Conservation (phyloP, 1,284 basidiomycete species). For the Rhizoctonia solani region DNA sequence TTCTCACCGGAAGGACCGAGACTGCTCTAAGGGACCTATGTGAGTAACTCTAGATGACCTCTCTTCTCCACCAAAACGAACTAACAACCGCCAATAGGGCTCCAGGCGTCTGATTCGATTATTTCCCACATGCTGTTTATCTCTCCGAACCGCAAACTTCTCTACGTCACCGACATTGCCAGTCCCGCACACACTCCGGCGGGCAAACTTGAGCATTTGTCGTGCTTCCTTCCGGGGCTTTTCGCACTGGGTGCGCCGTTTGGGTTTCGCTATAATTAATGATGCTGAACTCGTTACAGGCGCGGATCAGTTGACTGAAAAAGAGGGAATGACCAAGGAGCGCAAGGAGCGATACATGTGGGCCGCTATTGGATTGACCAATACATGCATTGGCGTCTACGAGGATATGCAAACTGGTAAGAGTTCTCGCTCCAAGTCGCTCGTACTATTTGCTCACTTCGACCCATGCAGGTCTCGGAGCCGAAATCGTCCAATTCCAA, state of each 20-base stretch:
- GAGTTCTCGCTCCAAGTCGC: neutral
- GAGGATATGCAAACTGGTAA: constrained; percentile 24
- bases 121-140: constrained; percentile 61
- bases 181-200: constrained; percentile 47
- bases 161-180: constrained; percentile 68
- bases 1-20: constrained; percentile 65
- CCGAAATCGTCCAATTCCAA: constrained; percentile 55
- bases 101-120: constrained; percentile 27
- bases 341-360: constrained; percentile 56
- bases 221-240: constrained; percentile 79
- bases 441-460: neutral
- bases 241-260: constrained; percentile 64
- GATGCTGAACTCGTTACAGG: neutral
- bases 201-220: constrained; percentile 70
- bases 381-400: constrained; percentile 54
- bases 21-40: constrained; percentile 64
- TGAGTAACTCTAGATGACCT: constrained; percentile 46
- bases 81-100: constrained; percentile 15
- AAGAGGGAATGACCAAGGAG: constrained; percentile 28
- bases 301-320: constrained; percentile 26
- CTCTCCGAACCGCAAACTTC: constrained; percentile 63
- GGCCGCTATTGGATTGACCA: constrained; percentile 69
- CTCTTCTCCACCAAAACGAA: neutral
- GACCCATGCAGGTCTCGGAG: constrained; percentile 54
- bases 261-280: neutral